These are phyloP conservation scores for Trichophyton simii DNA, from an alignment of 2,329 filamentous ascomycete genomes.

Conservation along the genomic window DNA sequence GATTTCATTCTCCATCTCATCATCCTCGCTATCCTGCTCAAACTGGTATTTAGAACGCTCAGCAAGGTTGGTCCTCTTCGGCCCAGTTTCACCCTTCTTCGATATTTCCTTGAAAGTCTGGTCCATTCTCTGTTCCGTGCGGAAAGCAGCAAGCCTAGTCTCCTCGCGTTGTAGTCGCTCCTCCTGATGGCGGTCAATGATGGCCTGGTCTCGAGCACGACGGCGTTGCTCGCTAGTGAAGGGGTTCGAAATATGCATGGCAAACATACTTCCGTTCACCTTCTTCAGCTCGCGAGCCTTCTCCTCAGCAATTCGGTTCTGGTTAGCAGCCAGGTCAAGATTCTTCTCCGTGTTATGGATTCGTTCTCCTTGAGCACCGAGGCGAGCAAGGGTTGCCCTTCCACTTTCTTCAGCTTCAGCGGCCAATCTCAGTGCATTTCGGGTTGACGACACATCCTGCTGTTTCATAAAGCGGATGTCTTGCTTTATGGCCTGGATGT, in stretches of 20 bases:
- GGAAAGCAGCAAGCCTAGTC: constrained; percentile 43
- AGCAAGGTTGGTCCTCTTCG: constrained; percentile 41
- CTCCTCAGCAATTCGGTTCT: constrained; percentile 64
- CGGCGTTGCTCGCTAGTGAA: constrained; percentile 59
- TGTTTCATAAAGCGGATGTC: constrained; percentile 66
- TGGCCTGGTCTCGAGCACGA: constrained; percentile 52
- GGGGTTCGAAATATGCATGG: constrained; percentile 62
- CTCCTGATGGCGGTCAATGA: constrained; percentile 51
- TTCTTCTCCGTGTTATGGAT: constrained; percentile 74
- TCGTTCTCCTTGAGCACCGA: constrained; percentile 67
- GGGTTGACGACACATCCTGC: constrained; percentile 59
- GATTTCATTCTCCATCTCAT: constrained; percentile 60
- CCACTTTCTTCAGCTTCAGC: constrained; percentile 59
- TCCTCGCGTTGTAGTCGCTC: constrained; percentile 46
- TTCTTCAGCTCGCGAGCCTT: constrained; percentile 73
- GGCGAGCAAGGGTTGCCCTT: constrained; percentile 56
- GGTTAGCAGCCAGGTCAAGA: constrained; percentile 64
- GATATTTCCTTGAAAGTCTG: constrained; percentile 53
- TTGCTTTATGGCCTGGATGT: constrained; percentile 58
- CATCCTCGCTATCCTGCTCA: constrained; percentile 60
- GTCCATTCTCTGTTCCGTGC: constrained; percentile 47
- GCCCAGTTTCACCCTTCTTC: constrained; percentile 38
- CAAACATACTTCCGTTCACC: constrained; percentile 83
- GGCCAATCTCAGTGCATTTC: constrained; percentile 56
- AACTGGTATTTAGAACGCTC: constrained; percentile 65